phyloP scores from a whole-genome alignment of 73 alveolate genomes.

The Symbiodinium natans region DNA sequence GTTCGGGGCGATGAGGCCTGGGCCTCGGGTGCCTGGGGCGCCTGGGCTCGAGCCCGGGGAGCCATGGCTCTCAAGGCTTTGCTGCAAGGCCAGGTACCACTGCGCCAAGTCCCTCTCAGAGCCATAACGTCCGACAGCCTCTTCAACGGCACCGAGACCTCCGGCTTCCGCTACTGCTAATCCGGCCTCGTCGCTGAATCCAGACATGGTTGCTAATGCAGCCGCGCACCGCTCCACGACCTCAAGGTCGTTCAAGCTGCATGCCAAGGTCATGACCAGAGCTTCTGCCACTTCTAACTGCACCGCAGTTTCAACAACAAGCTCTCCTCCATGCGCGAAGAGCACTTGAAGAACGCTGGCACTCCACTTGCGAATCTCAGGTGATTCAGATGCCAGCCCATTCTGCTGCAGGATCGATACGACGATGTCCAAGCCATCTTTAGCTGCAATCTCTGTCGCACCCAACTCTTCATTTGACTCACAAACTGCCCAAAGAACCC shows the following conservation, averaged over 20 bases:
- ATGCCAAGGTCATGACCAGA: constrained; percentile 47
- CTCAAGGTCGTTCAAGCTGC: neutral
- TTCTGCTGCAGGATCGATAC: constrained; percentile 22
- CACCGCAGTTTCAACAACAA: constrained; percentile 65
- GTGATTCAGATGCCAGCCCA: neutral
- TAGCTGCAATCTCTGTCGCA: constrained; percentile 69
- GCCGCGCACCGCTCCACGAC: constrained; percentile 76
- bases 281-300: constrained; percentile 26
- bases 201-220: constrained; percentile 78
- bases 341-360: constrained; percentile 46
- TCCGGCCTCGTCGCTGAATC: constrained; percentile 40
- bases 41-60: neutral
- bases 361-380: constrained; percentile 67
- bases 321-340: constrained; percentile 79
- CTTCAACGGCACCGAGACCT: constrained; percentile 77
- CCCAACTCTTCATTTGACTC: constrained; percentile 85
- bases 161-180: constrained; percentile 79
- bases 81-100: constrained; percentile 67
- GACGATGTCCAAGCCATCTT: constrained; percentile 31
- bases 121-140: constrained; percentile 51
- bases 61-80: constrained; percentile 13
- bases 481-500: constrained; percentile 60
- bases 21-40: neutral
- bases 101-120: constrained; percentile 13
- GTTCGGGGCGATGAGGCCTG: too few relatives aligned